These are phyloP conservation scores for Tetrapisispora namnaoensis DNA, from an alignment of 805 yeast species.

Conservation along the genomic window DNA sequence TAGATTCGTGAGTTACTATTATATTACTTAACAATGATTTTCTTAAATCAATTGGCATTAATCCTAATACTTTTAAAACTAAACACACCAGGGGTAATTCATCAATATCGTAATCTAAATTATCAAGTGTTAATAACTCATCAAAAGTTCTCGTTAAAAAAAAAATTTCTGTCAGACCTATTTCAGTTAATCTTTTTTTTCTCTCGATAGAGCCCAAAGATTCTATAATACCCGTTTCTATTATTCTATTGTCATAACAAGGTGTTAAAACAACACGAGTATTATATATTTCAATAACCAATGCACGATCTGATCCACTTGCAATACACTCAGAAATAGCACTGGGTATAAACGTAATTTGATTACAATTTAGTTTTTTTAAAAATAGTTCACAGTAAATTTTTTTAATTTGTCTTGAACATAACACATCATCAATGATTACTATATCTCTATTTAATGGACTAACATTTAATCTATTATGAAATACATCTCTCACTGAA, in stretches of 20 bases:
- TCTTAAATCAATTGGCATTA: slow-evolving; percentile 1
- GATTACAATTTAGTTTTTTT: slow-evolving; percentile 25
- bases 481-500: not conserved
- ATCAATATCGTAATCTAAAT: not conserved
- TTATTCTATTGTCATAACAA: slow-evolving; percentile 28
- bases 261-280: slow-evolving; percentile 27
- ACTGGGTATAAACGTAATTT: slow-evolving; percentile 29
- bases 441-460: not conserved
- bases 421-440: slow-evolving; percentile 19
- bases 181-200: not conserved
- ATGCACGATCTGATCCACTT: slow-evolving; percentile 29
- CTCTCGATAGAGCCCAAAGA: not conserved
- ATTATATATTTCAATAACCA: slow-evolving; percentile 36
- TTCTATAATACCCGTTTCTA: slow-evolving; percentile 15
- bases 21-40: not conserved
- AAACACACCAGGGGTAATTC: not conserved
- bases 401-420: slow-evolving; percentile 24
- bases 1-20: not conserved
- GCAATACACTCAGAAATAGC: slow-evolving; percentile 29
- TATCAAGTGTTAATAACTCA: not conserved
- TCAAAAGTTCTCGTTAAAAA: not conserved
- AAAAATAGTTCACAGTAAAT: slow-evolving; percentile 18
- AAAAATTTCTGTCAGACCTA: not conserved
- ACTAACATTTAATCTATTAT: not conserved
- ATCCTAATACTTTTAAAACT: not conserved